Percentiles rank a stretch among this genome's conserved stretches.
Conservation (phyloP, 192 early-diverging fungal species). For the Backusella westeae region DNA sequence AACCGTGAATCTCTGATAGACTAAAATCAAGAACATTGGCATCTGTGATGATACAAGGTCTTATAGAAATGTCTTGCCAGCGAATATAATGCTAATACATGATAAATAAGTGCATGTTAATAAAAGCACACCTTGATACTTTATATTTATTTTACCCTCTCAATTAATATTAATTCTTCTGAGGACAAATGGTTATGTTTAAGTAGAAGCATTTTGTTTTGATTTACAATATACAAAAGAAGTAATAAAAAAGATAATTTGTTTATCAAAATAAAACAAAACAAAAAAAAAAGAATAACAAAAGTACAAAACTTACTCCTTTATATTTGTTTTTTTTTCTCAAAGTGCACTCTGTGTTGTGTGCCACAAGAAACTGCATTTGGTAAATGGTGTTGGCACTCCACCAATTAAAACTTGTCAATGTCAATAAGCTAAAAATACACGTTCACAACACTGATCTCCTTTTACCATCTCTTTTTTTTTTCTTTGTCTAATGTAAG, state of each 20-base stretch:
- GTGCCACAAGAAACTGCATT: not conserved
- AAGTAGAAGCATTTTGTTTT: constrained; percentile 42
- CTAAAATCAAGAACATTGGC: constrained; percentile 66
- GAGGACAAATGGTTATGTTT: constrained; percentile 45
- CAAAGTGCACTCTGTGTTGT: not conserved
- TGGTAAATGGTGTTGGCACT: not conserved
- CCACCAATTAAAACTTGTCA: not conserved
- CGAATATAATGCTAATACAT: not conserved
- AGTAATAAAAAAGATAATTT: not conserved
- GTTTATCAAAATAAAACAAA: not conserved
- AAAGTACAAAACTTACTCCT: constrained; percentile 1
- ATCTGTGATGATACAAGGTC: constrained; percentile 52
- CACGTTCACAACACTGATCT: not conserved
- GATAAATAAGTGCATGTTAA: not conserved
- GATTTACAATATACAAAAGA: not conserved
- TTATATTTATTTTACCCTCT: constrained; percentile 40
- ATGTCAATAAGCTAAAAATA: not conserved
- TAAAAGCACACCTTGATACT: not conserved
- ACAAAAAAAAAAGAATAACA: not conserved
- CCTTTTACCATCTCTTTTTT: not conserved
- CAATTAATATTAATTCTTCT: constrained; percentile 55
- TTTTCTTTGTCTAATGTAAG: not conserved
- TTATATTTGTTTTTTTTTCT: not conserved
- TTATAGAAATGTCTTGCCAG: constrained; percentile 36
- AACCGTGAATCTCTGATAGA: constrained; percentile 73